phyloP scores from a whole-genome alignment of 768 basidiomycete species.

The Psilocybe tampanensis region DNA sequence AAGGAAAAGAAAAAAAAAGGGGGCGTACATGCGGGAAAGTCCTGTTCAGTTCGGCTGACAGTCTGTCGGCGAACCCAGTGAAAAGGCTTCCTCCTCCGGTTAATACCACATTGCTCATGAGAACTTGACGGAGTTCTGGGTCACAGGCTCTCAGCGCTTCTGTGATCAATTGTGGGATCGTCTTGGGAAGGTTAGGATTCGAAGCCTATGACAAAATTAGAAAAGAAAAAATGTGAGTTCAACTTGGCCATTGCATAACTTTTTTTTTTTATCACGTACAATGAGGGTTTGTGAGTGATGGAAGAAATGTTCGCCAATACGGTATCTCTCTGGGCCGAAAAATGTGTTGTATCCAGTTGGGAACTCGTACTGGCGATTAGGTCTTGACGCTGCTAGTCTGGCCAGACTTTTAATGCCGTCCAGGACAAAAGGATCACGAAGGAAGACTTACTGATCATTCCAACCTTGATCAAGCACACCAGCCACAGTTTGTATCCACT shows the following conservation, averaged over 20 bases:
- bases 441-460: constrained; percentile 78
- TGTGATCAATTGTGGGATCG: constrained; percentile 73
- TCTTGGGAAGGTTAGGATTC: constrained; percentile 75
- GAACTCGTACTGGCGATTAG: constrained; percentile 85
- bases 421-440: not conserved
- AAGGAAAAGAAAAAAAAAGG: not conserved
- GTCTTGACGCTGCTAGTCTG: constrained; percentile 61
- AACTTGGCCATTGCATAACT: not conserved
- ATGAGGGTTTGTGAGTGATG: constrained; percentile 61
- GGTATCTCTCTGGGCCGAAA: constrained; percentile 81
- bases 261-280: constrained; percentile 35
- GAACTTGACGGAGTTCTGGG: constrained; percentile 85
- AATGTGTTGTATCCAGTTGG: constrained; percentile 88
- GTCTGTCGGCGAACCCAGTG: constrained; percentile 82
- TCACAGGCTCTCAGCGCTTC: constrained; percentile 86
- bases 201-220: constrained; percentile 42
- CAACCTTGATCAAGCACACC: constrained; percentile 86
- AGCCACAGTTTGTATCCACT: constrained; percentile 89
- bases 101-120: constrained; percentile 92
- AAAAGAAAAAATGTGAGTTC: constrained; percentile 5
- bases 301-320: constrained; percentile 90
- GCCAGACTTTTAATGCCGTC: not conserved
- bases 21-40: constrained; percentile 77
- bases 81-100: constrained; percentile 94
- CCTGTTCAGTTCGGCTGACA: constrained; percentile 73